These are phyloP conservation scores for Xylaria longipes DNA, from an alignment of 495 filamentous ascomycete genomes.

Conservation along the genomic window DNA sequence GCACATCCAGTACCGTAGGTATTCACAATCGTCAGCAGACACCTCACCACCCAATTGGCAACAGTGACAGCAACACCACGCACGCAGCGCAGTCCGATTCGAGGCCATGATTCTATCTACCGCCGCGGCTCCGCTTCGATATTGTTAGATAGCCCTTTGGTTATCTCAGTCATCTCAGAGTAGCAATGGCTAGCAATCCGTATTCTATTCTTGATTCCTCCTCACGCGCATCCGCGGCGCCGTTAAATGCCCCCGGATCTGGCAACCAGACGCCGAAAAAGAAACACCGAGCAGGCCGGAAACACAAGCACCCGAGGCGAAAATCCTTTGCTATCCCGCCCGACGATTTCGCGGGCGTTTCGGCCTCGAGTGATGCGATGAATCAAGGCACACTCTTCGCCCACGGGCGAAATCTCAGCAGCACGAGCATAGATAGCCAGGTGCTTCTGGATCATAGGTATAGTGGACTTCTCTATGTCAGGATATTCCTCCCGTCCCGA, in stretches of 20 bases:
- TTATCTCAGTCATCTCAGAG: not conserved
- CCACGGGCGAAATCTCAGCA: constrained; percentile 66
- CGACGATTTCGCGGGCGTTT: constrained; percentile 51
- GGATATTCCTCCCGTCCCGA: not conserved
- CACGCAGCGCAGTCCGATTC: not conserved
- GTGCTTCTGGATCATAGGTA: constrained; percentile 82
- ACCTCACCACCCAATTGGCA: not conserved
- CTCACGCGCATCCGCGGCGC: constrained; percentile 26
- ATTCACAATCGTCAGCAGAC: not conserved
- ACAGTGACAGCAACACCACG: not conserved
- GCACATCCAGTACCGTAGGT: not conserved
- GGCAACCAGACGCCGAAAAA: constrained; percentile 39
- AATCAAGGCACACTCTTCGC: constrained; percentile 63
- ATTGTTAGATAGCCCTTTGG: not conserved
- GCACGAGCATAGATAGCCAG: constrained; percentile 82
- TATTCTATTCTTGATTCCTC: constrained; percentile 35
- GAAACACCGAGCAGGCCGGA: constrained; percentile 54
- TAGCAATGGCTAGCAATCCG: constrained; percentile 39
- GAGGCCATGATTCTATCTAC: not conserved
- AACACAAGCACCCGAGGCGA: constrained; percentile 66
- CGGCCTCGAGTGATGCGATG: constrained; percentile 41
- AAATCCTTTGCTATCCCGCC: constrained; percentile 66
- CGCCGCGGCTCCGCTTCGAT: not conserved
- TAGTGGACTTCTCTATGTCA: not conserved
- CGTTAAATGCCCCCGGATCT: constrained; percentile 30